Evolutionary conservation across 2,329 filamentous ascomycete species (phyloP), one percentile per base, ranked within the genome.

Genomic region (Hirsutella rhossiliensis): DNA sequence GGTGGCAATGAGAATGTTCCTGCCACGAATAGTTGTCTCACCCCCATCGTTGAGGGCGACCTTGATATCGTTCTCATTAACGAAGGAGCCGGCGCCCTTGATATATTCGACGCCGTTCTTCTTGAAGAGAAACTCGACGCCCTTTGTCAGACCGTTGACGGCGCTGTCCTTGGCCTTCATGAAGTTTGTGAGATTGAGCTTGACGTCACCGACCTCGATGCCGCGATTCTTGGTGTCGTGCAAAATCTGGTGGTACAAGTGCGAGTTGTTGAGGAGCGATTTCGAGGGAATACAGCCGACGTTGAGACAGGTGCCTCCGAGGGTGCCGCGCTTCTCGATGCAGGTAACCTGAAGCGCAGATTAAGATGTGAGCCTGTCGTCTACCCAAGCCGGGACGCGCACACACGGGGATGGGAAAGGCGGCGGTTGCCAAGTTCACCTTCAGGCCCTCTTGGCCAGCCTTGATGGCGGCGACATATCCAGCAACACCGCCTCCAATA

Each of bases 281-380:
- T 98, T 98, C 53, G 92, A 98, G 54, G 92, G 92, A 63, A 98
- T 98, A 72, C 92, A 98, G 71, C 92, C 92, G 61, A 98, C 92
- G 66, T 98, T 98, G 60, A 98, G 73, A 75, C 92, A 98, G 60
- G 92, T 98, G 64, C 92, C 92, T 60, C 92, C 92, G 57, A 98
- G 82, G 48, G 80, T 76, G 55, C 92, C 92, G 63, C 92, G 87
- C 78, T 98, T 98, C 73, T 98, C 92, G 71, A 98, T 94, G 71
- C 92, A 98, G 49, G 88, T 78, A 52, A 95, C 90, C 88, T 95
- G 47, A 39, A 15, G 45, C 28, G 23, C 32, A 41, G 45, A 42
- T 40, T 42, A 29, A 28, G 36, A 41, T 46, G 50, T 47, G 42
- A 47, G 44, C 38, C 23, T 6, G 23, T 9, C 23, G 23, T 27